Evolutionary conservation across 257 asterid genomes (phyloP).

Genomic region (Solanum microdontum): DNA sequence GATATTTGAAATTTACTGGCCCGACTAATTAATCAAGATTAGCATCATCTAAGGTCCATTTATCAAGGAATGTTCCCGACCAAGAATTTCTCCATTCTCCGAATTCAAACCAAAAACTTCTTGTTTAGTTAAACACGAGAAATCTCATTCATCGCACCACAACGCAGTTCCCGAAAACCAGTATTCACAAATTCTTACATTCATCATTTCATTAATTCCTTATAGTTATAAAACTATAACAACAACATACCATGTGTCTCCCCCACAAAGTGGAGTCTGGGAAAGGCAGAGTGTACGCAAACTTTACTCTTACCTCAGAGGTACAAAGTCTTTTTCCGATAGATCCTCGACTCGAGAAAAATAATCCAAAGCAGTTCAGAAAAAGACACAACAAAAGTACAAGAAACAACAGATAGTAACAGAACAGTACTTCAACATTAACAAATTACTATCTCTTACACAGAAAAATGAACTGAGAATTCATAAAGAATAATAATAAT

Average conservation of each 20-base stretch:
- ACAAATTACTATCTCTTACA: background rate
- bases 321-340: no score
- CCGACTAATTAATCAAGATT: no score
- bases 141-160: background rate
- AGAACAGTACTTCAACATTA: background rate
- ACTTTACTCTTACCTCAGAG: accelerated
- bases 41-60: background rate
- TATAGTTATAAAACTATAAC: background rate
- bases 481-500: background rate
- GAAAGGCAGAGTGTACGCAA: accelerated
- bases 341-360: background rate
- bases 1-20: background rate
- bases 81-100: background rate
- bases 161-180: background rate
- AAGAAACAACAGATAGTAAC: background rate
- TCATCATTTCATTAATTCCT: background rate
- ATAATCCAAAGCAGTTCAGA: no score
- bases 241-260: accelerated
- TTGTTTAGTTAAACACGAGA: background rate
- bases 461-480: background rate
- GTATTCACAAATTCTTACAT: background rate
- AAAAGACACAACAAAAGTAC: background rate
- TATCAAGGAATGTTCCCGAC: background rate
- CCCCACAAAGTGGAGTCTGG: accelerated
- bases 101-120: background rate